Base-by-base conservation (phyloP, 768 basidiomycete genomes). In the Lactifluus subvellereus region DNA sequence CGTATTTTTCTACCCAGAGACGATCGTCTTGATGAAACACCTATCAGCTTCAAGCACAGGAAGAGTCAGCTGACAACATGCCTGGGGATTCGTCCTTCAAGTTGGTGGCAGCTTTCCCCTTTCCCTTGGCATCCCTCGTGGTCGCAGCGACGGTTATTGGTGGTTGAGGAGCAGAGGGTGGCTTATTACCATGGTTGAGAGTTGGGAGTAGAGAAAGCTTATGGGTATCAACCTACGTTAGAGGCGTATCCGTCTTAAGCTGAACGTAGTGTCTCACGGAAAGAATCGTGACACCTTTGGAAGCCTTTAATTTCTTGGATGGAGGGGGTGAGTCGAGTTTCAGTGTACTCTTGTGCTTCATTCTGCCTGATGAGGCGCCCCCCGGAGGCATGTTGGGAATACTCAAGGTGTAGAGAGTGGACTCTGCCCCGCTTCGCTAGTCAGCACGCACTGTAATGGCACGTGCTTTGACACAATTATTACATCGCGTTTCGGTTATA, bases 1-100 rank as follows among this genome's bases (percentile, higher is more conserved):
- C 73, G 59, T 73, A 74, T 52, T 54, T 70, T 51, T 77, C 75
- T 1, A 74, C 71, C 76, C 76, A 77, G 18, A 76, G 63, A 6
- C 57, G 35, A 20, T 61, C 61, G 11, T 64, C 72, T 66, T 53
- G 35, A 60, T 10, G 6, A 52, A 11, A 13, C 27, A 30, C 18
- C 7, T 35, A 40, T 45, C 33, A 40, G 56, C 48, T 30, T 47
- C 47, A 18, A 51, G 22, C 40, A 3, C 9, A n/a, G 2, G 10
- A 33, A 11, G 8, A 47, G 18, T 37, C 35, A 22, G 33, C 35
- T 42, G 49, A n/a, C 16, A 48, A 54, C 40, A n/a, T 49, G 48
- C 67, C 53, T 33, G 10, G 14, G 22, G 33, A 32, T 43, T 54
- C 56, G 27, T 32, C 55, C 45, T 38, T n/a, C 11, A 30, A 32